phyloP scores from a whole-genome alignment of 2,329 filamentous ascomycete genomes.

The Fusarium nisikadoi region DNA sequence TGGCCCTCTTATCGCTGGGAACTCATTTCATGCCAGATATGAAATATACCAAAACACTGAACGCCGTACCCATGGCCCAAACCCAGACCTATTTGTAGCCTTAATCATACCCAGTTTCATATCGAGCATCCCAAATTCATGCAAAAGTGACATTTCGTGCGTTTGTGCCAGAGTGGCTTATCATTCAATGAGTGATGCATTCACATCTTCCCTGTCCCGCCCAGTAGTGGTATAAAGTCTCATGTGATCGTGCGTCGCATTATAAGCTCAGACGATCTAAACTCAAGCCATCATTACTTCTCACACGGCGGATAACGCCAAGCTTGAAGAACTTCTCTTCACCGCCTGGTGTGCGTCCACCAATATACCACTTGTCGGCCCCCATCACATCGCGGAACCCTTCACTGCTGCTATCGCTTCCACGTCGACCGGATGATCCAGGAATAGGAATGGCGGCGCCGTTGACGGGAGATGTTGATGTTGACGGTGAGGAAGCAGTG shows the following conservation, averaged over 20 bases:
- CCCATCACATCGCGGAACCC: slow-evolving; percentile 79
- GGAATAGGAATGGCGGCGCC: slow-evolving; percentile 55
- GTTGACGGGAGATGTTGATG: slow-evolving; percentile 26
- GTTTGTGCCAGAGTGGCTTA: slow-evolving; percentile 21
- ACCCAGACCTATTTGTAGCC: slow-evolving; percentile 3
- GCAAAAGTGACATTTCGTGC: slow-evolving; percentile 10
- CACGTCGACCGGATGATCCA: slow-evolving; percentile 62
- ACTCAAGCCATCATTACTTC: slow-evolving; percentile 79
- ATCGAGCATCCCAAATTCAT: slow-evolving; percentile 8
- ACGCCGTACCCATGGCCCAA: slow-evolving; percentile 30
- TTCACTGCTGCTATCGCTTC: slow-evolving; percentile 79
- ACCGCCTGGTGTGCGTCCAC: slow-evolving; percentile 78
- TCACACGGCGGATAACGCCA: slow-evolving; percentile 76
- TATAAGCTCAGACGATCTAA: slow-evolving; percentile 80
- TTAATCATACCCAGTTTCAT: slow-evolving; percentile 23
- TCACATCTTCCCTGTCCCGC: neutral
- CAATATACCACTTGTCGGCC: slow-evolving; percentile 84
- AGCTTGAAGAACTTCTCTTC: slow-evolving; percentile 86
- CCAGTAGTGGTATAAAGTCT: neutral
- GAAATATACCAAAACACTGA: slow-evolving; percentile 22
- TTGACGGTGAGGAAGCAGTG: slow-evolving; percentile 28
- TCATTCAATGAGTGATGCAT: slow-evolving; percentile 16
- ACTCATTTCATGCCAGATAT: slow-evolving; percentile 4
- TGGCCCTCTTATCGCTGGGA: slow-evolving; percentile 16
- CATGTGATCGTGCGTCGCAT: neutral